phyloP scores from a whole-genome alignment of 2,329 filamentous ascomycete species.

The Phaeosphaeria sp. region DNA sequence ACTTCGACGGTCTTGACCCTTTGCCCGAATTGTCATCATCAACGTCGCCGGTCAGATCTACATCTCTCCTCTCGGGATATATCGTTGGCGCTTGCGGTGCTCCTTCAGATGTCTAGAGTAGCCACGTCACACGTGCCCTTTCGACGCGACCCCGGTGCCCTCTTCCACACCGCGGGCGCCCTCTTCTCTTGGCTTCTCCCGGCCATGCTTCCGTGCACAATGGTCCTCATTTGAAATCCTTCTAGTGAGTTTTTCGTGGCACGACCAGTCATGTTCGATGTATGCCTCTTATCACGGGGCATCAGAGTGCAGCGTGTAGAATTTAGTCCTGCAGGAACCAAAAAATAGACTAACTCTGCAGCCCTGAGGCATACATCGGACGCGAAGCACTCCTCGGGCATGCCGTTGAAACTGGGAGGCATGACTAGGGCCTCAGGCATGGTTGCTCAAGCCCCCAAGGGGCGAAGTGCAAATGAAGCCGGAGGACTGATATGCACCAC shows the following conservation, averaged over 20 bases:
- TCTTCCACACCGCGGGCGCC: background rate
- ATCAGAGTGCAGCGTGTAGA: background rate
- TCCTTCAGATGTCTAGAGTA: background rate
- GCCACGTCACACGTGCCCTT: background rate
- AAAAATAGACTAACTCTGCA: background rate
- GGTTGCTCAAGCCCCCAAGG: background rate
- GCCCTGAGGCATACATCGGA: background rate
- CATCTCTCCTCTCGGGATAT: background rate
- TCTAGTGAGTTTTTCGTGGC: background rate
- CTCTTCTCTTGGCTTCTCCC: background rate
- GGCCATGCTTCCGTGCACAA: background rate
- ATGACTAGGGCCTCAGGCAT: background rate
- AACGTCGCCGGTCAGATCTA: background rate
- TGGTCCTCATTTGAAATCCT: background rate
- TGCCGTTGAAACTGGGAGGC: background rate
- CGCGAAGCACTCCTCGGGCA: background rate
- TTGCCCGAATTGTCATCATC: background rate
- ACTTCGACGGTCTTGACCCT: background rate
- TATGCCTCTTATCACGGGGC: background rate
- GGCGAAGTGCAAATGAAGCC: background rate
- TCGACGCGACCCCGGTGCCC: background rate
- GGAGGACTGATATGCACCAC: background rate
- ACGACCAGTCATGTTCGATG: background rate
- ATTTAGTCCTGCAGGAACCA: background rate
- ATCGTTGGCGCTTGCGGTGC: background rate